These are phyloP conservation scores for Cutaneotrichosporon sp. DNA, from an alignment of 1,284 basidiomycete species.

Conservation along the genomic window DNA sequence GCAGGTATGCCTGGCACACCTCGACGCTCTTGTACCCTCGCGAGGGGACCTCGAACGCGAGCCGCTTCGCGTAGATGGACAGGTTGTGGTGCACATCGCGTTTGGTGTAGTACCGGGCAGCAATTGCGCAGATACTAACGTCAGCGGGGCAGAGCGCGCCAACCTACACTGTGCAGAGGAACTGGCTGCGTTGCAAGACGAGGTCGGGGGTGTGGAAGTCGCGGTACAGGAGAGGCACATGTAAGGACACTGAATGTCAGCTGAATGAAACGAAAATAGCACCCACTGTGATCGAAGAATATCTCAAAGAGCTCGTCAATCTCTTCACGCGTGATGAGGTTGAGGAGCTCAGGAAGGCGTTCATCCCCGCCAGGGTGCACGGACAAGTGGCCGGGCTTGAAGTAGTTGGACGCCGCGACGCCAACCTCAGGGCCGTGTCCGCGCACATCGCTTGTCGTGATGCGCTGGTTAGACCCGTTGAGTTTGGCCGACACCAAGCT, in stretches of 20 bases:
- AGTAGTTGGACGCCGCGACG: constrained; percentile 88
- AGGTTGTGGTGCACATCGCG: constrained; percentile 78
- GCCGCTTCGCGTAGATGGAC: constrained; percentile 79
- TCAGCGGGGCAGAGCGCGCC: constrained; percentile 1
- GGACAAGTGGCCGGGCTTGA: constrained; percentile 75
- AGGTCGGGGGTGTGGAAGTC: constrained; percentile 89
- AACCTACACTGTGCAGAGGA: constrained; percentile 85
- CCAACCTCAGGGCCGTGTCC: constrained; percentile 31
- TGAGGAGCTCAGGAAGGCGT: constrained; percentile 75
- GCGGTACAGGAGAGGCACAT: constrained; percentile 65
- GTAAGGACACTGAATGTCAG: constrained; percentile 38
- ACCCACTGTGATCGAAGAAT: constrained; percentile 60
- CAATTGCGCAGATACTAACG: constrained; percentile 74
- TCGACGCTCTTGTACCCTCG: constrained; percentile 90
- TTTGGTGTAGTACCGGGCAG: constrained; percentile 82
- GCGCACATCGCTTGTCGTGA: constrained; percentile 44
- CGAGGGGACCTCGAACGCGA: constrained; percentile 82
- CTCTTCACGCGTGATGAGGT: constrained; percentile 76
- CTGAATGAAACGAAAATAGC: background rate
- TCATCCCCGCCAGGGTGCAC: constrained; percentile 16
- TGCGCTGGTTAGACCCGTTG: constrained; percentile 27
- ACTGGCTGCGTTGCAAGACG: constrained; percentile 87
- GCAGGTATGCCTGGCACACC: constrained; percentile 85
- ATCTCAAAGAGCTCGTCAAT: constrained; percentile 89
- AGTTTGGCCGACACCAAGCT: constrained; percentile 23